These are phyloP conservation scores for Phylloporus sp. DNA, from an alignment of 768 basidiomycete genomes.

Conservation along the genomic window DNA sequence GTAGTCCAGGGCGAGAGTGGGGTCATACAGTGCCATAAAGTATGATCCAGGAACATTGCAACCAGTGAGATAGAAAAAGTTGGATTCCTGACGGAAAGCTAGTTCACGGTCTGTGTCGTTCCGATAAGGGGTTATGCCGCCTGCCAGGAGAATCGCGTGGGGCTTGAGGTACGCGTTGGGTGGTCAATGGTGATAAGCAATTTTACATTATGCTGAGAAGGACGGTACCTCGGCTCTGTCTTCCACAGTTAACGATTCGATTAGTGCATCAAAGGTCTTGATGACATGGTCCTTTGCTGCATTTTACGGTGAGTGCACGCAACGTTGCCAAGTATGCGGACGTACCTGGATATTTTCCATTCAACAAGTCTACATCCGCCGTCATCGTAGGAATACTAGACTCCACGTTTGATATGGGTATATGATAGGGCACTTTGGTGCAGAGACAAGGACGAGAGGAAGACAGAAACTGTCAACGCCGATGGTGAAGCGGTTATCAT, in stretches of 20 bases:
- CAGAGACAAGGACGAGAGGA: not conserved
- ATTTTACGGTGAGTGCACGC: not conserved
- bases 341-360: slow-evolving; percentile 23
- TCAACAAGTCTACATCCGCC: slow-evolving; percentile 1
- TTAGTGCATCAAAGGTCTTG: slow-evolving; percentile 50
- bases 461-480: slow-evolving; percentile 32
- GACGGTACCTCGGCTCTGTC: slow-evolving; percentile 49
- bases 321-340: not conserved
- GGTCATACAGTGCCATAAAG: slow-evolving; percentile 55
- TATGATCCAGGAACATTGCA: slow-evolving; percentile 69
- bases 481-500: slow-evolving; percentile 92
- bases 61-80: slow-evolving; percentile 85
- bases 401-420: not conserved
- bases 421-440: too few relatives aligned
- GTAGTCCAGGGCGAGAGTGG: slow-evolving; percentile 24
- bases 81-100: slow-evolving; percentile 70
- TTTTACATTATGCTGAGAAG: not conserved
- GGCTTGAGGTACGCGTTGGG: slow-evolving; percentile 38
- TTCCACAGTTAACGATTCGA: slow-evolving; percentile 42
- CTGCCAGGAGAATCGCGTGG: slow-evolving; percentile 64
- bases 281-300: slow-evolving; percentile 48
- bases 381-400: slow-evolving; percentile 4
- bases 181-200: not conserved
- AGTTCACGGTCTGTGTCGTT: slow-evolving; percentile 86
- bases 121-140: slow-evolving; percentile 56